phyloP scores from a whole-genome alignment of 805 yeast genomes.

The Cyberlindnera mrakii region DNA sequence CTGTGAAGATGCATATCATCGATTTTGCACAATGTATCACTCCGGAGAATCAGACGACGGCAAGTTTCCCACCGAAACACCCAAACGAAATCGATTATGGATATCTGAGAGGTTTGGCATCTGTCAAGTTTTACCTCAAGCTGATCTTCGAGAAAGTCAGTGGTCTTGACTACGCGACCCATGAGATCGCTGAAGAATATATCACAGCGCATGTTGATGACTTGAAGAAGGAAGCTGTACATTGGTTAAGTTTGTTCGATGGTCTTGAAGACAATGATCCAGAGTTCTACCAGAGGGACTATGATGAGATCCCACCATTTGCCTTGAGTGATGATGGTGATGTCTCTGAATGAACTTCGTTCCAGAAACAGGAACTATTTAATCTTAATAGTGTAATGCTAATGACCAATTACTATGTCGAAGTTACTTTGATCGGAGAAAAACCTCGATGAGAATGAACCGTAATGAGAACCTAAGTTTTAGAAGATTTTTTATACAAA shows the following conservation, averaged over 20 bases:
- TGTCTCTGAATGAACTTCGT: constrained; percentile 19
- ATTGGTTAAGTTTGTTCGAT: constrained; percentile 35
- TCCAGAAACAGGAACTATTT: no score
- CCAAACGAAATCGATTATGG: constrained; percentile 69
- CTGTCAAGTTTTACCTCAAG: constrained; percentile 65
- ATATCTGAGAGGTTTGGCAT: constrained; percentile 71
- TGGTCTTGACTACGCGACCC: constrained; percentile 29
- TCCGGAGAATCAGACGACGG: constrained; percentile 41
- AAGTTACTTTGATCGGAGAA: neutral
- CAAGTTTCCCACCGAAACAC: constrained; percentile 67
- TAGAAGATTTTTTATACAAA: constrained; percentile 13
- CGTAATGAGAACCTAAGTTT: constrained; percentile 11
- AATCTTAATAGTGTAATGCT: constrained; percentile 2
- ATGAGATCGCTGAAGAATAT: constrained; percentile 17
- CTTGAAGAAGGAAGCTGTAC: constrained; percentile 22
- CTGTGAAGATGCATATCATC: constrained; percentile 61
- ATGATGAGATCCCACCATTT: constrained; percentile 20
- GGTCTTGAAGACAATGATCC: constrained; percentile 26
- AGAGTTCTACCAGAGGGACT: constrained; percentile 19
- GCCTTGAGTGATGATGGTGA: constrained; percentile 22
- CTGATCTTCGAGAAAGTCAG: constrained; percentile 52
- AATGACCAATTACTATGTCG: constrained; percentile 3
- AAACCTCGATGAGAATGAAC: constrained; percentile 1
- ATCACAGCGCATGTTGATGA: constrained; percentile 16
- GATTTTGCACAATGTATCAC: constrained; percentile 95